A percentile compares a stretch with the other conserved stretches of the same genome.
These are phyloP conservation scores for Dendrobium huoshanense DNA, from an alignment of 106 monocot species.

Conservation along the genomic window DNA sequence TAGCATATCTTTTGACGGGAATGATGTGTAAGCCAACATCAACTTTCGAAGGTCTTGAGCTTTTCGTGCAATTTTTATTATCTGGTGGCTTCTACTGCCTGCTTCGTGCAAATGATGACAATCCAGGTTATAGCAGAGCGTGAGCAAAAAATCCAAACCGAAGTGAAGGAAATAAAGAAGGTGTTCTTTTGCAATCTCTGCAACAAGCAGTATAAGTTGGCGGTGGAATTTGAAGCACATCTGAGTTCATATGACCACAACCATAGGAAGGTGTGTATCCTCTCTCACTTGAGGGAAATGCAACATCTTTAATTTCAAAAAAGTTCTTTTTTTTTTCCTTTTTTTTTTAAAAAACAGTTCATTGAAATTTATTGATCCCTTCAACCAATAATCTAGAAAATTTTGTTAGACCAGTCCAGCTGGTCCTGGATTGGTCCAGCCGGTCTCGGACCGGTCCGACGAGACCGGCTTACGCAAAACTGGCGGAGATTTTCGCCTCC, in stretches of 20 bases:
- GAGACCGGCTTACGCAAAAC: too few species aligned
- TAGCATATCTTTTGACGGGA: constrained; percentile 44
- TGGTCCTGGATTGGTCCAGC: too few species aligned
- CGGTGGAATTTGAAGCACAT: constrained; percentile 93
- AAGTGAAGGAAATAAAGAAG: constrained; percentile 97
- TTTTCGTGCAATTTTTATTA: constrained; percentile 95
- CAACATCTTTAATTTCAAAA: neutral
- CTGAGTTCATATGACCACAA: constrained; percentile 99
- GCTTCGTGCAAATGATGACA: constrained; percentile 95
- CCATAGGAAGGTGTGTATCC: constrained; percentile 82
- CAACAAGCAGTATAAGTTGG: constrained; percentile 97
- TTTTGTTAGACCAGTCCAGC: too few species aligned
- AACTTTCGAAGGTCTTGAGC: constrained; percentile 72
- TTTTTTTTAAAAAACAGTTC: neutral
- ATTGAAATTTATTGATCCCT: neutral
- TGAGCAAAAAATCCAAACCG: constrained; percentile 88
- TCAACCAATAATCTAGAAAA: neutral
- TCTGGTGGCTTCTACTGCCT: constrained; percentile 95
- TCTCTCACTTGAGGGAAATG: neutral
- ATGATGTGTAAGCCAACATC: constrained; percentile 59
- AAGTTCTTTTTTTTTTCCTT: neutral
- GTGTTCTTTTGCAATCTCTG: constrained; percentile 93
- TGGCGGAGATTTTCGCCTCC: too few species aligned
- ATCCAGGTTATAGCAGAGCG: constrained; percentile 99
- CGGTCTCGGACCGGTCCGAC: too few species aligned